Conservation (phyloP, 2,329 filamentous ascomycete genomes). For the Verticillium zaregamsianum region DNA sequence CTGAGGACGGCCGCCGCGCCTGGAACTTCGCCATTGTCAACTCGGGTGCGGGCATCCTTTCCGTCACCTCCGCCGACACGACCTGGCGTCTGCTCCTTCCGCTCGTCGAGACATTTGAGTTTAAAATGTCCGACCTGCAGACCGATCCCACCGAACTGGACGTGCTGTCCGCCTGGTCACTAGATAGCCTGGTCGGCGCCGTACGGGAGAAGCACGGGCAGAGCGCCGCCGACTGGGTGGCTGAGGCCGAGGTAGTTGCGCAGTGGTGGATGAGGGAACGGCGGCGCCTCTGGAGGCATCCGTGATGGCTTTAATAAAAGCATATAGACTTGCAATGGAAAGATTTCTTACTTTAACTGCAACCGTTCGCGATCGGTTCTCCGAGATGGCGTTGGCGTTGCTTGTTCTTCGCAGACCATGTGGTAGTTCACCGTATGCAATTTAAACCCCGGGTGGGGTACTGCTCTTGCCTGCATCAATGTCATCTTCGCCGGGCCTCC, state of each 20-base stretch:
- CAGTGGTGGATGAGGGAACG: slow-evolving; percentile 16
- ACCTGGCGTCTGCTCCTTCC: slow-evolving; percentile 15
- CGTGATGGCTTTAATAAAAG: not conserved
- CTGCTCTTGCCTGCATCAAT: too few species aligned
- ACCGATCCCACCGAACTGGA: slow-evolving; percentile 10
- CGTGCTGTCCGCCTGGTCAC: slow-evolving; percentile 9
- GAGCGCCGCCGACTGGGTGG: slow-evolving; percentile 13
- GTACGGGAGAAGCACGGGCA: slow-evolving; percentile 6
- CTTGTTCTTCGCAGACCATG: too few species aligned
- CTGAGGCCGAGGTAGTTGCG: slow-evolving; percentile 15
- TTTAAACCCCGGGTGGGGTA: too few species aligned
- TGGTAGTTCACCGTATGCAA: too few species aligned
- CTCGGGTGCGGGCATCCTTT: slow-evolving; percentile 15
- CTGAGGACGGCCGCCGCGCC: slow-evolving; percentile 26
- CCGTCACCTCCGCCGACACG: slow-evolving; percentile 13
- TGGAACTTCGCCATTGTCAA: slow-evolving; percentile 54
- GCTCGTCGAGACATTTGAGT: slow-evolving; percentile 14
- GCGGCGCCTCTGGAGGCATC: not conserved
- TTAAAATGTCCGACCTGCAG: slow-evolving; percentile 12
- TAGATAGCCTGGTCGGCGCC: slow-evolving; percentile 7
- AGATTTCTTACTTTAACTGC: not conserved
- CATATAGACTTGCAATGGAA: not conserved
- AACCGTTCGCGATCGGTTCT: too few species aligned
- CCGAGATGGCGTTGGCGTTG: too few species aligned
- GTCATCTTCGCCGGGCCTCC: too few species aligned